A percentile compares a stretch with the other conserved stretches of the same genome.
These are phyloP conservation scores for Asterophora lycoperdoides DNA, from an alignment of 768 basidiomycete genomes.

Conservation along the genomic window DNA sequence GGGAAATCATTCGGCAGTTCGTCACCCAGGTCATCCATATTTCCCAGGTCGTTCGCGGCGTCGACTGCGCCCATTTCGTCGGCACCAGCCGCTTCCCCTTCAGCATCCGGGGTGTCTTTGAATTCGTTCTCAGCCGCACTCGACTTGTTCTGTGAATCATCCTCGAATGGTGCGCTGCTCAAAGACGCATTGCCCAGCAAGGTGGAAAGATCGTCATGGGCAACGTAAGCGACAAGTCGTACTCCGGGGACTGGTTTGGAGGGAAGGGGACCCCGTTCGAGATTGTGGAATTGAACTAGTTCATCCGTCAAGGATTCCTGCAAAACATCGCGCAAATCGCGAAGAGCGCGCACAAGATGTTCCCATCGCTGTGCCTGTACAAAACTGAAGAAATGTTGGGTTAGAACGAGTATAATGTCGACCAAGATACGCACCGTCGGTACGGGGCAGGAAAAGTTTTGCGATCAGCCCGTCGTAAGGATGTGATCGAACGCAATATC, in stretches of 20 bases:
- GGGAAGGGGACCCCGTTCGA: slow-evolving; percentile 6
- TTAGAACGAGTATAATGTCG: neutral
- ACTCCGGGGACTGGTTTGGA: neutral
- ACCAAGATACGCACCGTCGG: slow-evolving; percentile 8
- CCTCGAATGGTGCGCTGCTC: neutral
- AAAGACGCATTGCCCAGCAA: slow-evolving; percentile 2
- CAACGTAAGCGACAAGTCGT: slow-evolving; percentile 9
- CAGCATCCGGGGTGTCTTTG: neutral
- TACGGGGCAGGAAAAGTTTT: slow-evolving; percentile 9
- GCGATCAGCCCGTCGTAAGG: slow-evolving; percentile 13
- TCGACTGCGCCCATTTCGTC: neutral
- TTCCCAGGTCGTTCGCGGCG: neutral
- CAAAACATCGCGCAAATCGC: slow-evolving; percentile 12
- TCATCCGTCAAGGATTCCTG: slow-evolving; percentile 20
- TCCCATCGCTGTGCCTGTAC: slow-evolving; percentile 25
- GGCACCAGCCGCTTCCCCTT: neutral
- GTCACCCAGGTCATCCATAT: neutral
- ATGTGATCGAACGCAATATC: slow-evolving; percentile 18
- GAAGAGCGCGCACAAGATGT: slow-evolving; percentile 20
- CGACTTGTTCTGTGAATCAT: neutral
- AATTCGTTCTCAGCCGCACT: neutral
- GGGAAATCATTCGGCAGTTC: neutral
- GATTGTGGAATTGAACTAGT: slow-evolving; percentile 21
- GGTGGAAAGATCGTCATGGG: slow-evolving; percentile 9
- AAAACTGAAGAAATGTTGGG: slow-evolving; percentile 10